Evolutionary conservation across 495 filamentous ascomycete genomes (phyloP), one percentile per base, ranked within the genome.

Genomic region (Hypoxylon trugodes): DNA sequence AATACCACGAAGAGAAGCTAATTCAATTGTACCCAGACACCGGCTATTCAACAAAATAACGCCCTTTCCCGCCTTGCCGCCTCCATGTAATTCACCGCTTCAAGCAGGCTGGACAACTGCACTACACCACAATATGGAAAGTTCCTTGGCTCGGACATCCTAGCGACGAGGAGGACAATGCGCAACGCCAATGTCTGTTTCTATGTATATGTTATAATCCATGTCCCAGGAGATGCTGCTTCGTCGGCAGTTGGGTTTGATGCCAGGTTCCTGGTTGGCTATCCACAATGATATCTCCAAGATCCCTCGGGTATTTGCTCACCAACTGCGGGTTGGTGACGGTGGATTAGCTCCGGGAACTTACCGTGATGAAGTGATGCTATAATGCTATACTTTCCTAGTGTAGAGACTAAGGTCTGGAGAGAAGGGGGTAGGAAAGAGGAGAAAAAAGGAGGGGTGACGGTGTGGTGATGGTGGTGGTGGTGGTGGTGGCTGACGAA

Each of bases 1-100:
- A 32, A 2, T n/a, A n/a, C n/a, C n/a, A n/a, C n/a, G 26, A 4
- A 48, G n/a, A n/a, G 18, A 12, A 22, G 7, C 25, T 45, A 48
- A 58, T 48, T 41, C 30, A 40, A 58, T 38, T 38, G 57, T 15
- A 22, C 47, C n/a, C 47, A 60, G 13, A 60, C 3, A 7, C 51
- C 46, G 37, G 43, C 10, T 1, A 36, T 50, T 7, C 26, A 16
- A 28, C 8, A 15, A 30, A 32, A 25, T 4, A 1, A 24, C 5
- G 25, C 22, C 22, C 13, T 38, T 16, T 13, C 28, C 22, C 25
- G 18, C 28, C 42, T 24, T 13, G 24, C 22, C 12, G 25, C 22
- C 28, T 10, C 2, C 22, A 6, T 1, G 8, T 32, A 33, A 26
- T 52, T 52, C 38, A 52, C 30, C 46, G 38, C 30, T 25, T 33